Percentiles rank a stretch among this genome's conserved stretches.
These are phyloP conservation scores for Globisporangium cederbergense DNA, from an alignment of 352 stramenopile genomes.

Conservation along the genomic window DNA sequence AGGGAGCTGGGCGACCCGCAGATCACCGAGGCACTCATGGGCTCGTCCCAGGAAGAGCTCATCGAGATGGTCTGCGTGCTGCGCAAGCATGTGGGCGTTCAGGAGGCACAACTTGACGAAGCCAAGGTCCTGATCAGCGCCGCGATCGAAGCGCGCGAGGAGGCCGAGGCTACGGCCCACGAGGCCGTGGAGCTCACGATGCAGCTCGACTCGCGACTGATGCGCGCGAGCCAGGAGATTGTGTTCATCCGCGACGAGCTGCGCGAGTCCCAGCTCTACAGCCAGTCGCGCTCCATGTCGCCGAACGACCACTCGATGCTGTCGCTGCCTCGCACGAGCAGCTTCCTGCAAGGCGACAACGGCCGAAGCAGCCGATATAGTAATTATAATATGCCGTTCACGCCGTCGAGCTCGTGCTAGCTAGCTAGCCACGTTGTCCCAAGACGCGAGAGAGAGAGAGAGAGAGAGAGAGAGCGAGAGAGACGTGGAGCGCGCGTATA, in stretches of 20 bases:
- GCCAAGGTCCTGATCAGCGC: slow-evolving; percentile 70
- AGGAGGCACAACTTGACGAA: slow-evolving; percentile 72
- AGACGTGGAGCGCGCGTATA: neutral
- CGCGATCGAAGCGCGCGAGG: slow-evolving; percentile 75
- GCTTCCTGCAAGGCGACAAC: neutral
- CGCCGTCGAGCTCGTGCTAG: slow-evolving; percentile 15
- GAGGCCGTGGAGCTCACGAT: slow-evolving; percentile 72
- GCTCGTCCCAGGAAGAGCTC: slow-evolving; percentile 51
- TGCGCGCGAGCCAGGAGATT: slow-evolving; percentile 54
- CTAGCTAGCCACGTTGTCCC: neutral
- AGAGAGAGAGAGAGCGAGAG: neutral
- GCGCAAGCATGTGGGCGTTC: slow-evolving; percentile 62
- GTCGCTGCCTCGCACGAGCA: neutral
- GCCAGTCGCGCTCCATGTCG: slow-evolving; percentile 9
- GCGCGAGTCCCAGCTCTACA: slow-evolving; percentile 18
- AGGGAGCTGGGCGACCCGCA: slow-evolving; percentile 46
- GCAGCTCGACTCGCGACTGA: slow-evolving; percentile 68
- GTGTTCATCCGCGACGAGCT: slow-evolving; percentile 25
- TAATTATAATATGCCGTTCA: slow-evolving; percentile 5
- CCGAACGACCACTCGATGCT: slow-evolving; percentile 3
- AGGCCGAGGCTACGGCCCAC: slow-evolving; percentile 62
- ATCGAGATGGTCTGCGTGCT: slow-evolving; percentile 70
- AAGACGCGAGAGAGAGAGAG: neutral
- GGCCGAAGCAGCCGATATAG: slow-evolving; percentile 4
- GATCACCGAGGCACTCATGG: slow-evolving; percentile 47